These are phyloP conservation scores for Psilocybe cubensis DNA, from an alignment of 768 basidiomycete species.

Conservation along the genomic window DNA sequence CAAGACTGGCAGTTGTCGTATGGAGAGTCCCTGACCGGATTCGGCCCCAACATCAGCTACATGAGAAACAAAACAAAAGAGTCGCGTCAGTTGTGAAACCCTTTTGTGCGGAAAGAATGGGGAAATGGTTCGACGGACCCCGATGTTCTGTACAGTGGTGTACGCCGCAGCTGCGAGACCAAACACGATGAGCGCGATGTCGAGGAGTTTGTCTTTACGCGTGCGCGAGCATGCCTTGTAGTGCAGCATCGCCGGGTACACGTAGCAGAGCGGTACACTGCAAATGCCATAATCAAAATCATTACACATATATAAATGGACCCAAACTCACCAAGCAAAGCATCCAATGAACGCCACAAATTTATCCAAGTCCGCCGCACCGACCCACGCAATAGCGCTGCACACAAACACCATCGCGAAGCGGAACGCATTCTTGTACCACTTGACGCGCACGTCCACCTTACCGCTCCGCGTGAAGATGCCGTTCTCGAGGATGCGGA, in stretches of 20 bases:
- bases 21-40: conserved; percentile 36
- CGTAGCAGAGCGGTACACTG: conserved; percentile 91
- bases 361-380: conserved; percentile 91
- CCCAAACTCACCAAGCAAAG: conserved; percentile 80
- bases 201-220: conserved; percentile 61
- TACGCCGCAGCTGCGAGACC: conserved; percentile 74
- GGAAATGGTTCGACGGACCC: conserved; percentile 41
- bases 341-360: conserved; percentile 93
- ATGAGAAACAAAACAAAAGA: neutral
- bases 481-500: conserved; percentile 96
- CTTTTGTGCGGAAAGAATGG: conserved; percentile 34
- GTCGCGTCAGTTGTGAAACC: neutral
- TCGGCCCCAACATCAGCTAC: conserved; percentile 66
- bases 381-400: conserved; percentile 80
- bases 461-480: conserved; percentile 91
- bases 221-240: conserved; percentile 85
- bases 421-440: conserved; percentile 93
- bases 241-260: conserved; percentile 93
- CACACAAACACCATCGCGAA: conserved; percentile 78
- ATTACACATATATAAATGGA: neutral
- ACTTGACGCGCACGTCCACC: conserved; percentile 79
- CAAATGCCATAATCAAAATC: neutral
- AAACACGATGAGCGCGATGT: conserved; percentile 77
- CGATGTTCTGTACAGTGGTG: conserved; percentile 80
- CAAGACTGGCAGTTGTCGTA: conserved; percentile 32